Percentiles rank a stretch among this genome's conserved stretches.
Evolutionary conservation across 1,284 basidiomycete species (phyloP).

Genomic region (Schizophyllum amplum): DNA sequence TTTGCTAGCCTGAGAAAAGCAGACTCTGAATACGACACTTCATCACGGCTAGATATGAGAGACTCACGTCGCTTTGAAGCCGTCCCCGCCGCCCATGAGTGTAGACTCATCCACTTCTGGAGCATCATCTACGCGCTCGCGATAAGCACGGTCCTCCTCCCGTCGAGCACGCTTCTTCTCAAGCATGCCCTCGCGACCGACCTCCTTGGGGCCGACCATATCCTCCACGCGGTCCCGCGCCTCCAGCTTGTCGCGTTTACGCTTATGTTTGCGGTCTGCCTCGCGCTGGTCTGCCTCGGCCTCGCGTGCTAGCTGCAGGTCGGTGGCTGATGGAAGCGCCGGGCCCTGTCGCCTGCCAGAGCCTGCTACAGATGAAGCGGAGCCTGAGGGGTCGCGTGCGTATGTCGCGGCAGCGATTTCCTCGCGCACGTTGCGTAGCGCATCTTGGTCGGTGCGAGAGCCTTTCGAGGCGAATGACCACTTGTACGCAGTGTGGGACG

Average conservation of each 20-base stretch:
- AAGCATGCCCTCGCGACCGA: conserved; percentile 64
- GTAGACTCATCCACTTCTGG: conserved; percentile 61
- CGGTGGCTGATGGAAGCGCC: conserved; percentile 55
- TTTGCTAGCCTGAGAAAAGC: conserved; percentile 45
- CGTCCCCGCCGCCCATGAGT: conserved; percentile 65
- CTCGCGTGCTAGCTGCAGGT: conserved; percentile 59
- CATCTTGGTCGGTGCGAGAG: conserved; percentile 43
- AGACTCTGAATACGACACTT: conserved; percentile 7
- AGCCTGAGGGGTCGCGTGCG: conserved; percentile 20
- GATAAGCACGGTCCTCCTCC: conserved; percentile 55
- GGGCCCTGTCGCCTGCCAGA: conserved; percentile 50
- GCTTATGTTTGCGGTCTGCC: conserved; percentile 44
- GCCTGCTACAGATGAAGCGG: conserved; percentile 17
- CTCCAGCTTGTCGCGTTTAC: conserved; percentile 57
- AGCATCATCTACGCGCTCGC: conserved; percentile 66
- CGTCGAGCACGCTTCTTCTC: conserved; percentile 66
- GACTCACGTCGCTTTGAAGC: conserved; percentile 61
- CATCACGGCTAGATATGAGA: conserved; percentile 1
- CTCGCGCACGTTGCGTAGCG: conserved; percentile 48
- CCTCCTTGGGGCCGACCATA: conserved; percentile 61
- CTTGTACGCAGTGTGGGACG: conserved; percentile 56
- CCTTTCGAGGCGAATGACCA: conserved; percentile 50
- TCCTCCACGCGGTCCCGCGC: conserved; percentile 66
- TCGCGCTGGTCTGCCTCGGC: conserved; percentile 36
- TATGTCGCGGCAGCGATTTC: conserved; percentile 55